Evolutionary conservation across 2,329 filamentous ascomycete genomes (phyloP).

Genomic region (Colletotrichum sp.): DNA sequence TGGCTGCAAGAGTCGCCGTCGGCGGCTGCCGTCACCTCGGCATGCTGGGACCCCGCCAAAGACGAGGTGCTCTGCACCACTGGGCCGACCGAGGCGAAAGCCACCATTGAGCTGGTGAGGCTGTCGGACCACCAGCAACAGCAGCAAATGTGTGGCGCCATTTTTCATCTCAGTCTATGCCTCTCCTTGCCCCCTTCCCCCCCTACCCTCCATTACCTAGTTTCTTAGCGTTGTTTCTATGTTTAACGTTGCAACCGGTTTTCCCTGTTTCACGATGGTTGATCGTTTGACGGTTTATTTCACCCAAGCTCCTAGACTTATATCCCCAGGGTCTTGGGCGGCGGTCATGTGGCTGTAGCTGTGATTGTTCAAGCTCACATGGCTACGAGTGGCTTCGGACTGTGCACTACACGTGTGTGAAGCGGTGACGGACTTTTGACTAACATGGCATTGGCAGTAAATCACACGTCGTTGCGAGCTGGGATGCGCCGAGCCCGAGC

Average conservation of each 20-base stretch:
- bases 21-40: slow-evolving; percentile 55
- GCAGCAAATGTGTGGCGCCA: slow-evolving; percentile 40
- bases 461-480: slow-evolving; percentile 69
- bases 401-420: background rate
- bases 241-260: background rate
- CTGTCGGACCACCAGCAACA: slow-evolving; percentile 48
- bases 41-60: slow-evolving; percentile 82
- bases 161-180: background rate
- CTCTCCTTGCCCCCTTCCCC: background rate
- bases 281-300: background rate
- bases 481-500: slow-evolving; percentile 84
- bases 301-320: background rate
- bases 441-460: slow-evolving; percentile 30
- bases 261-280: background rate
- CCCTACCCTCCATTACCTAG: background rate
- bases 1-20: slow-evolving; percentile 38
- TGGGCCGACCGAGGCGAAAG: slow-evolving; percentile 75
- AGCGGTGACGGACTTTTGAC: background rate
- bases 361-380: background rate
- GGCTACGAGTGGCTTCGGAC: background rate
- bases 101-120: slow-evolving; percentile 74
- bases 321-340: background rate
- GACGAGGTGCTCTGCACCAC: slow-evolving; percentile 83
- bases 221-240: background rate
- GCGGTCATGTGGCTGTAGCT: background rate